Base-by-base conservation (phyloP, 2,329 filamentous ascomycete genomes). In the Aureobasidium sp. region DNA sequence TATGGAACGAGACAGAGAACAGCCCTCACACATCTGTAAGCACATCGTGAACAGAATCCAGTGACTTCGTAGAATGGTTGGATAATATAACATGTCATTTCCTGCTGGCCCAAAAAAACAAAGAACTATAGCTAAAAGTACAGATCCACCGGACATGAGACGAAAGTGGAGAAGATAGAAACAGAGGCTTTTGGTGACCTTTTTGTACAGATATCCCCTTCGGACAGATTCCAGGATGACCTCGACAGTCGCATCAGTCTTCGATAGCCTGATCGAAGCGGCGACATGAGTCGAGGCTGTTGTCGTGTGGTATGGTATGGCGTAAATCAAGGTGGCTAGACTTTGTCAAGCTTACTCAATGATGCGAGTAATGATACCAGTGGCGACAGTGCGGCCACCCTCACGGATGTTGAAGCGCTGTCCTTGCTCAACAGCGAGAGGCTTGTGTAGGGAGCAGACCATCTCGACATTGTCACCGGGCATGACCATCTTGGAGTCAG, bases 391-490 rank as follows among this genome's bases (percentile, higher is more conserved):
- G 65, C 93, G 90, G 75, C 95, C 95, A 85, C 96, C 96, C 87
- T 99, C 96, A 82, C 96, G 93, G 78, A 99, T 90, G 87, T 98
- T 99, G 89, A 99, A 96, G 75, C 96, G 93, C 86, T 98, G 94
- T 74, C 96, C 95, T 69, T 89, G 84, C 85, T 99, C 96, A 70
- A 98, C 83, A 67, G 95, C 95, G 76, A 97, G 89, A 69, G 95
- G 93, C 82, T 92, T 86, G 82, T 94, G 89, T 77, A 97, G 90
- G 75, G 91, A 89, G 79, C 94, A 92, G 71, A 96, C 85, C 95
- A 99, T 98, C 87, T 99, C 96, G 72, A 97, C 90, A 83, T 99
- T 99, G 88, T 99, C 96, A 81, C 96, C 96, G 61, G 96, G 96
- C 94, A 97, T 97, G 81, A 98, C 91, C 85, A 94, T 92, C 87